phyloP scores from a whole-genome alignment of 495 filamentous ascomycete genomes.

The Pseudoneurospora amorphoporcata region DNA sequence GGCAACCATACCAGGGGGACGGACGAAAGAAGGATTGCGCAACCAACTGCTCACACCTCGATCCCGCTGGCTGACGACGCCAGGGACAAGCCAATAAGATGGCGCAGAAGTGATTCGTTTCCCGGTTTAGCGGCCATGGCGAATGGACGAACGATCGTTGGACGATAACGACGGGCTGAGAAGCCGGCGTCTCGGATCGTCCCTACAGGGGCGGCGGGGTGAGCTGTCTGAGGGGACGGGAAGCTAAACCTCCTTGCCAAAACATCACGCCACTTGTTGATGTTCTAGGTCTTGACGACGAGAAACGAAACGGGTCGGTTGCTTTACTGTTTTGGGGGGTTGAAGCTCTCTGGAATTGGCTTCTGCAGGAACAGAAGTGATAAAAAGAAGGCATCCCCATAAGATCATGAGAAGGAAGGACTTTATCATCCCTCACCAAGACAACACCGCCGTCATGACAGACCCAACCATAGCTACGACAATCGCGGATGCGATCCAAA shows the following conservation, averaged over 20 bases:
- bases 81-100: background rate
- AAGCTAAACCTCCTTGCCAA: background rate
- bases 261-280: background rate
- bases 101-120: background rate
- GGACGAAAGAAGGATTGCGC: too few relatives aligned
- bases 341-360: background rate
- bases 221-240: background rate
- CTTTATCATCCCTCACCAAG: background rate
- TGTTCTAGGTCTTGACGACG: background rate
- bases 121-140: background rate
- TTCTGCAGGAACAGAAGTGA: background rate
- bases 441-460: background rate
- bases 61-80: too few relatives aligned
- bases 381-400: background rate
- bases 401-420: background rate
- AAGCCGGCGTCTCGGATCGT: background rate
- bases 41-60: too few relatives aligned
- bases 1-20: too few relatives aligned
- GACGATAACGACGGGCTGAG: background rate
- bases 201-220: background rate
- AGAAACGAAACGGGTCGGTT: background rate
- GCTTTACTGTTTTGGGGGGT: background rate
- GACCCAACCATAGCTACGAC: conserved; percentile 10
- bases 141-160: background rate
- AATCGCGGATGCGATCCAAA: conserved; percentile 5